Conservation (phyloP, 768 basidiomycete species). For the Amyloporia xantha region DNA sequence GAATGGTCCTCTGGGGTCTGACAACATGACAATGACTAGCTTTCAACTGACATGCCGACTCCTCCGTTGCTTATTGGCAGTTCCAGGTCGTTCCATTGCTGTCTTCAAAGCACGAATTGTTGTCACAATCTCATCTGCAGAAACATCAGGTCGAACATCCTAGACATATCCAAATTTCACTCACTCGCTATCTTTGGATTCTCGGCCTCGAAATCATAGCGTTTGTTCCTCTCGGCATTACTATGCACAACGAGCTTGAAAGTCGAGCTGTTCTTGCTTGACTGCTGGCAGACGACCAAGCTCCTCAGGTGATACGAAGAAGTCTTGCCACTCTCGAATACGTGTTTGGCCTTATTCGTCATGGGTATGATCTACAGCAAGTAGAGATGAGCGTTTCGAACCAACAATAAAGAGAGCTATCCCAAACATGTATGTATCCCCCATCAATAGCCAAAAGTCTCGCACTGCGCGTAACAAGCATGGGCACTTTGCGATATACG, state of each 20-base stretch:
- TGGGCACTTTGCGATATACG: slow-evolving; percentile 91
- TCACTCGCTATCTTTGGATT: slow-evolving; percentile 70
- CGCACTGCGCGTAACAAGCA: slow-evolving; percentile 87
- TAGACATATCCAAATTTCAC: slow-evolving; percentile 23
- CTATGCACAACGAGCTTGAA: slow-evolving; percentile 87
- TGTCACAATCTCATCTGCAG: slow-evolving; percentile 68
- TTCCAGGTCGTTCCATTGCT: slow-evolving; percentile 57
- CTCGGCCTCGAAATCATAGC: slow-evolving; percentile 97
- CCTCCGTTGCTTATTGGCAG: slow-evolving; percentile 53
- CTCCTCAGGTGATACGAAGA: slow-evolving; percentile 89
- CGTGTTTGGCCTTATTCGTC: slow-evolving; percentile 66
- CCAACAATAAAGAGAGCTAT: no score
- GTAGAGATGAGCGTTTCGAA: background rate
- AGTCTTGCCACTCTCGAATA: slow-evolving; percentile 87
- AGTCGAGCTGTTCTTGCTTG: slow-evolving; percentile 66
- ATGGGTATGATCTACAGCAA: slow-evolving; percentile 77
- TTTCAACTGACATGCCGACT: slow-evolving; percentile 44
- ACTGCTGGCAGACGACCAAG: slow-evolving; percentile 78
- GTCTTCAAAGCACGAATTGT: slow-evolving; percentile 60
- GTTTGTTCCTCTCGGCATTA: slow-evolving; percentile 67
- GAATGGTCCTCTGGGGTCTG: no score
- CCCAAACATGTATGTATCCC: slow-evolving; percentile 84
- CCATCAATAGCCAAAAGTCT: slow-evolving; percentile 92
- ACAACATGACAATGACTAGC: background rate
- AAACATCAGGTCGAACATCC: background rate